Evolutionary conservation across 805 yeast genomes (phyloP), one percentile per base, ranked within the genome.

Genomic region (Spathaspora gorwiae): DNA sequence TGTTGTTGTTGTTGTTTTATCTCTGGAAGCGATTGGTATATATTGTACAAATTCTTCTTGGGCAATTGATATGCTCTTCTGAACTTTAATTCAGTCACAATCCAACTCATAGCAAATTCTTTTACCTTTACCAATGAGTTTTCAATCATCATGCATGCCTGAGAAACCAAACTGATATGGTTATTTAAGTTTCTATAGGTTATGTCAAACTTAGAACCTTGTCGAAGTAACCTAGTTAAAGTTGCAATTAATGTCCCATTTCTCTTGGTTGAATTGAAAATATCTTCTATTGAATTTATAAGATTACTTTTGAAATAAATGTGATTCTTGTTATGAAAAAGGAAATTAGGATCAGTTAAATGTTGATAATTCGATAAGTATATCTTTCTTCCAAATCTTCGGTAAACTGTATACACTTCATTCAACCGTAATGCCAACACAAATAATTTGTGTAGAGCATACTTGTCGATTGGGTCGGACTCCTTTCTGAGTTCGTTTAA

Each of bases 161-260:
- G 80, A 32, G 57, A 57, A 4, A 70, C 60, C 43, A 73, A 72
- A 45, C 72, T 74, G 24, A 61, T 60, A 26, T 74, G 62, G 42
- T 73, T 79, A 13, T 57, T 43, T 1, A 73, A 51, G 39, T 55
- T 65, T 35, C 72, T 73, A 2, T 68, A 51, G 35, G 64, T 63
- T 7, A 65, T 63, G 14, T 61, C 65, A 45, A 57, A 62, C 14
- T 50, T 46, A 6, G 76, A 58, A 39, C 70, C 69, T 49, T 68
- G 68, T 42, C 80, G 58, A 2, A 79, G 60, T 38, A 76, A 66
- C 44, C 75, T 66, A 0, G 79, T 66, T 24, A 79, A 65, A 7
- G 69, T 66, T 3, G 82, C 78, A 42, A 78, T 62, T 26, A 79
- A 54, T 9, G 74, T 62, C 26, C 75, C 78, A 51, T 76, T 79